Base-by-base conservation (phyloP, 441 rosid species). In the Gossypium trilobum region DNA sequence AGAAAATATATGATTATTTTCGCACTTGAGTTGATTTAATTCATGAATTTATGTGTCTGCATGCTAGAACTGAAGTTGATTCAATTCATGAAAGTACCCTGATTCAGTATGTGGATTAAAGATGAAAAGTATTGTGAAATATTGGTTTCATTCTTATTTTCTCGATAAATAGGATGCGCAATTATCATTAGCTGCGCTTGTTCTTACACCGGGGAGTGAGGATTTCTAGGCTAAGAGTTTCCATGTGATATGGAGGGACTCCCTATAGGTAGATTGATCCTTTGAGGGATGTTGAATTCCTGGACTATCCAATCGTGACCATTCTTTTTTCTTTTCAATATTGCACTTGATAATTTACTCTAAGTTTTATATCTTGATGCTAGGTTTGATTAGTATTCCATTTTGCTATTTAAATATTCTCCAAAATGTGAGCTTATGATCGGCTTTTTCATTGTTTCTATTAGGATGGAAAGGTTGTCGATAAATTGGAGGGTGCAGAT, bases 401-500 rank as follows among this genome's bases (percentile, higher is more conserved):
- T 68, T 68, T 68, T 51, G 10, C 27, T 52, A 46, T 16, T 23
- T 23, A 14, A 8, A 7, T 20, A n/a, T 50, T 48, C 57, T 46
- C 66, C 17, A 10, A 14, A 22, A 9, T n/a, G 2, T 67, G 42
- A 48, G n/a, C 16, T 66, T 48, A 2, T 31, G 33, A 9, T 25
- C 22, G 4, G 31, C 20, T n/a, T 19, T 10, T 75, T 19, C 16
- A 36, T 67, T 42, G 29, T 70, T 33, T 67, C 33, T 64, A 16
- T 56, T 86, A 92, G 99, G 93, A 91, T 81, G 92, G 97, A 19
- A 87, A 88, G 81, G 71, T 66, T 73, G 85, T 86, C 54, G 97
- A 92, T 78, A 85, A 84, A 56, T 84, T 95, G 83, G 97, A 89
- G 71, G 99, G 99, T 44, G 97, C 97, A 68, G 92, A 92, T 78